These are phyloP conservation scores for Solanum commersonii DNA, from an alignment of 257 asterid genomes.

Conservation along the genomic window DNA sequence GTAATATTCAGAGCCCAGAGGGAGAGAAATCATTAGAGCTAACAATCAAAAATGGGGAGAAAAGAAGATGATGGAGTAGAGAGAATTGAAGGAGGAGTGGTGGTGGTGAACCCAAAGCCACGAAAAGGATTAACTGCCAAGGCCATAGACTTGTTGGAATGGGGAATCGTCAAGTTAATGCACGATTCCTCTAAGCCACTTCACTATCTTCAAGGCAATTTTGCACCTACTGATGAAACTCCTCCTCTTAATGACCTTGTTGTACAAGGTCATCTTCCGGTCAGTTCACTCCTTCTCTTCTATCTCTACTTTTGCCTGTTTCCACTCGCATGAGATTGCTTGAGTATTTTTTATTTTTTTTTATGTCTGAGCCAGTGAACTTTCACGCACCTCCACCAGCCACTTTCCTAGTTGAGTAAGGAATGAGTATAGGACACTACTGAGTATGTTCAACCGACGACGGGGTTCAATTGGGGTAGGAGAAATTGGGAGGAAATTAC, in stretches of 20 bases:
- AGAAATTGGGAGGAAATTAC: neutral
- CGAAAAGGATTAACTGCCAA: slow-evolving; percentile 45
- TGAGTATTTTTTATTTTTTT: no score
- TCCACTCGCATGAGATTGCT: neutral
- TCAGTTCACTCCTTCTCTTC: slow-evolving; percentile 15
- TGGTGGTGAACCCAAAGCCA: slow-evolving; percentile 74
- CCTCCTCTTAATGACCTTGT: slow-evolving; percentile 67
- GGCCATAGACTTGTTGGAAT: slow-evolving; percentile 70
- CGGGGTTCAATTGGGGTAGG: neutral
- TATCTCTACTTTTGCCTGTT: neutral
- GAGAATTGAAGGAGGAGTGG: slow-evolving; percentile 29
- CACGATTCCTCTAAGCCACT: slow-evolving; percentile 55
- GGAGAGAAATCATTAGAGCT: neutral
- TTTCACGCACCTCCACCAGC: neutral
- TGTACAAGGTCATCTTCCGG: slow-evolving; percentile 69
- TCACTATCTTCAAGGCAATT: slow-evolving; percentile 70
- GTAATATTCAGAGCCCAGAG: neutral
- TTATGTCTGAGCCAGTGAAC: neutral
- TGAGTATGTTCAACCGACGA: no score
- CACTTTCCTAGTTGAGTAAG: no score
- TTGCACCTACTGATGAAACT: slow-evolving; percentile 73
- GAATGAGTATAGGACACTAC: no score
- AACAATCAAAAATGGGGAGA: slow-evolving; percentile 20
- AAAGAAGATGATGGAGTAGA: slow-evolving; percentile 21
- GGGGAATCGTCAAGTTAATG: slow-evolving; percentile 60